A percentile compares a stretch with the other conserved stretches of the same genome.
phyloP scores from a whole-genome alignment of 345 rosid species.

The Clarkia xantiana region DNA sequence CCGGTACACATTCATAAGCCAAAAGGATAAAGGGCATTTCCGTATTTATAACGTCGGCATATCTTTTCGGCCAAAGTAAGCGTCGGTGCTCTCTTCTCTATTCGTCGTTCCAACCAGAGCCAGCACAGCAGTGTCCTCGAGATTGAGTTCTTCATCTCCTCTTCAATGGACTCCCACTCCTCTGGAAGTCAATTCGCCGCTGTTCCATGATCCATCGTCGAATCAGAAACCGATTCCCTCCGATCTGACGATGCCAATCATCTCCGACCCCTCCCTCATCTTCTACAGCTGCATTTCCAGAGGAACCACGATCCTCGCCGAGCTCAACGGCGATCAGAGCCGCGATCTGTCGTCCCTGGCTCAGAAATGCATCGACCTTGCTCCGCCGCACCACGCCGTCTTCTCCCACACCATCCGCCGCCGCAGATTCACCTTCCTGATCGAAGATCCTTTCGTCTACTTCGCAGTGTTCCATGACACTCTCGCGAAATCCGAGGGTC shows the following conservation, averaged over 20 bases:
- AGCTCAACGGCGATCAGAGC: slow-evolving; percentile 28
- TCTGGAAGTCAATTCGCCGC: too few relatives aligned
- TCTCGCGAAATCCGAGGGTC: slow-evolving; percentile 30
- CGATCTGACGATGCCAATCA: slow-evolving; percentile 23
- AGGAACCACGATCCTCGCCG: slow-evolving; percentile 43
- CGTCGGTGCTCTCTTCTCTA: too few relatives aligned
- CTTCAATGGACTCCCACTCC: too few relatives aligned
- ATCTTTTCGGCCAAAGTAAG: too few relatives aligned
- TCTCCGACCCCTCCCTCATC: slow-evolving; percentile 43
- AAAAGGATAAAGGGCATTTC: too few relatives aligned
- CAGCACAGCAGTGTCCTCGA: too few relatives aligned
- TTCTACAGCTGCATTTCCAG: slow-evolving; percentile 58
- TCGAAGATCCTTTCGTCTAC: slow-evolving; percentile 41
- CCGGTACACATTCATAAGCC: too few relatives aligned
- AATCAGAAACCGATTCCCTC: not conserved
- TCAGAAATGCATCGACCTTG: slow-evolving; percentile 36
- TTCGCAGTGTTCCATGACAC: slow-evolving; percentile 37
- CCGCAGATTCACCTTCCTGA: slow-evolving; percentile 46
- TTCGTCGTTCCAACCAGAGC: too few relatives aligned
- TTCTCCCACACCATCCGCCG: slow-evolving; percentile 53
- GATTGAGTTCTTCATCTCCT: too few relatives aligned
- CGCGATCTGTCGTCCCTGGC: slow-evolving; percentile 43
- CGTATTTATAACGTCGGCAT: too few relatives aligned
- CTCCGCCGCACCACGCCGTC: slow-evolving; percentile 59
- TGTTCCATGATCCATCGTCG: slow-evolving; percentile 5